phyloP scores from a whole-genome alignment of 768 basidiomycete species.

The Lyophyllum atratum region DNA sequence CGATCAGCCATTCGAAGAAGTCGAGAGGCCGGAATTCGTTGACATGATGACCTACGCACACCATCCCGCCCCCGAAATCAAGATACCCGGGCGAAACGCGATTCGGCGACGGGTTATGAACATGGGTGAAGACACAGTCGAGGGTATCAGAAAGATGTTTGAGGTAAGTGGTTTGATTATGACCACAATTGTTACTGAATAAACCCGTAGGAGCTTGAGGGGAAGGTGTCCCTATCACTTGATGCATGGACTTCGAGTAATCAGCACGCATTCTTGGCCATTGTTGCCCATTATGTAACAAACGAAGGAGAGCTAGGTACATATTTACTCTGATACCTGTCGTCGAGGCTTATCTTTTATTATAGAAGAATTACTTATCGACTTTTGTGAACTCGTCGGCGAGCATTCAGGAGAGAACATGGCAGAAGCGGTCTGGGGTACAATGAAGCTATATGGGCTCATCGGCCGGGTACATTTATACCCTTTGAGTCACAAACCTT shows the following conservation, averaged over 20 bases:
- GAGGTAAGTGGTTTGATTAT: background rate
- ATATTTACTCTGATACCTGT: background rate
- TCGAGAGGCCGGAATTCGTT: slow-evolving; percentile 17
- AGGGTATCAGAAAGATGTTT: background rate
- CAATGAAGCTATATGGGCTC: slow-evolving; percentile 27
- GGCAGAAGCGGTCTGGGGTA: slow-evolving; percentile 33
- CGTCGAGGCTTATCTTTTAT: too few relatives aligned
- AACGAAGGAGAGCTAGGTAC: slow-evolving; percentile 22
- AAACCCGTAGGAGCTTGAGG: slow-evolving; percentile 12
- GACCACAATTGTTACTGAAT: background rate
- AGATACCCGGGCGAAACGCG: background rate
- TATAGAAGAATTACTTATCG: slow-evolving; percentile 39
- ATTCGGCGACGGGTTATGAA: background rate
- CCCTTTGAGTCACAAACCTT: background rate
- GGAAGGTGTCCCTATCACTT: slow-evolving; percentile 21
- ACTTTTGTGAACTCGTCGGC: slow-evolving; percentile 34
- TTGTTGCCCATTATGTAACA: slow-evolving; percentile 24
- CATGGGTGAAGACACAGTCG: background rate
- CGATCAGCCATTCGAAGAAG: slow-evolving; percentile 22
- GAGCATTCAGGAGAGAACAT: slow-evolving; percentile 37
- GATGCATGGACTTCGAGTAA: slow-evolving; percentile 29
- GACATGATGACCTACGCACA: slow-evolving; percentile 18
- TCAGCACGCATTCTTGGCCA: slow-evolving; percentile 23
- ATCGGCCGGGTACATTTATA: slow-evolving; percentile 20
- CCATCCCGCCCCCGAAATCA: background rate